Base-by-base conservation (phyloP, 805 yeast genomes). In the Kurtzmaniella cleridarum region DNA sequence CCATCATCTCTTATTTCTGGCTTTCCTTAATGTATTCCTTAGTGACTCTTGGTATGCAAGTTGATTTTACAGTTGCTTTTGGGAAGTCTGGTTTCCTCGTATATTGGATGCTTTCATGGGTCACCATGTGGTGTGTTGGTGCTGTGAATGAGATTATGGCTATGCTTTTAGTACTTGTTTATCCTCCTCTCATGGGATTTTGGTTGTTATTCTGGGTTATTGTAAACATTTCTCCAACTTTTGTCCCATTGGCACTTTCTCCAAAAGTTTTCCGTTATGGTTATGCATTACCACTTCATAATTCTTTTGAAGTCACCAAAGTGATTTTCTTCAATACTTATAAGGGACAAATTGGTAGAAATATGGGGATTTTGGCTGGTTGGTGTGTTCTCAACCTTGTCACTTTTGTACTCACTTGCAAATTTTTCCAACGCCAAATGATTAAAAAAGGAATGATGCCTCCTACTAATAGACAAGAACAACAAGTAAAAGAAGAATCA, bases 101-200 rank as follows among this genome's bases (percentile, higher is more conserved):
- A 1, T 75, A 74, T 45, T 86, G 95, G 95, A 71, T 81, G 76
- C 48, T 78, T 27, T 70, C 79, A 5, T 85, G 65, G 55, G 48
- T 85, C 36, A 74, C 86, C 5, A 79, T 85, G 86, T 62, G 78
- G 45, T 86, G 90, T 1, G 82, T 84, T 27, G 95, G 95, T 42
- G 76, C 83, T 32, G 79, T 82, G 24, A 82, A 80, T 52, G 93
- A 85, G 58, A 76, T 81, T 44, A 61, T 74, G 48, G 78, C 79
- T 0, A 53, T 78, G 56, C 26, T 83, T 5, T 54, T 74, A 6
- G 62, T 81, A 35, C 59, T 78, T 5, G 40, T 65, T 12, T 68
- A 69, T 36, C 91, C 93, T 1, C 87, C 88, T 23, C 48, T 72
- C 38, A 47, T 81, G 35, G 89, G 90, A 0, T 75, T 82, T 50